A percentile compares a stretch with the other conserved stretches of the same genome.
These are phyloP conservation scores for Bruguiera sexangula DNA, from an alignment of 345 rosid genomes.

Conservation along the genomic window DNA sequence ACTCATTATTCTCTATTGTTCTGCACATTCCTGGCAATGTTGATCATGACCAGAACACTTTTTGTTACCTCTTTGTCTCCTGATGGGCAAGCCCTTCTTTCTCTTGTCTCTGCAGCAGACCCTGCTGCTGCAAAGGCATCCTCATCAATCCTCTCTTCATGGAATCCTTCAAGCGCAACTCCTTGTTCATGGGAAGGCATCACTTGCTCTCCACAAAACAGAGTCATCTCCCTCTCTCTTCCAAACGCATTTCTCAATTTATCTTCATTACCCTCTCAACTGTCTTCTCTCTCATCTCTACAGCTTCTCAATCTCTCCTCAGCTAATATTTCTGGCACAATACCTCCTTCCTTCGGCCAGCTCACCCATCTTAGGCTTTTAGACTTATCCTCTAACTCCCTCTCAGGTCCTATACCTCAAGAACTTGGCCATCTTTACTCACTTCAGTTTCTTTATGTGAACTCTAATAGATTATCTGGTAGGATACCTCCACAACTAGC, in stretches of 20 bases:
- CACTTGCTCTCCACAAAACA: slow-evolving; percentile 74
- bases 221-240: slow-evolving; percentile 78
- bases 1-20: slow-evolving; percentile 22
- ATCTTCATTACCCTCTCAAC: slow-evolving; percentile 59
- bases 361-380: slow-evolving; percentile 66
- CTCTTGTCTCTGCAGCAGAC: slow-evolving; percentile 51
- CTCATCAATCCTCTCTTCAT: slow-evolving; percentile 59
- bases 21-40: slow-evolving; percentile 29
- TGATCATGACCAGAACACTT: slow-evolving; percentile 29
- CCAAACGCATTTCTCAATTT: slow-evolving; percentile 83
- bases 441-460: slow-evolving; percentile 80
- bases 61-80: slow-evolving; percentile 51
- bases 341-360: slow-evolving; percentile 74
- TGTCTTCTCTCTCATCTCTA: slow-evolving; percentile 76
- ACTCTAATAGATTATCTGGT: slow-evolving; percentile 72
- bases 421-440: slow-evolving; percentile 69
- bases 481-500: slow-evolving; percentile 64
- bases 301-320: slow-evolving; percentile 93
- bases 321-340: slow-evolving; percentile 74
- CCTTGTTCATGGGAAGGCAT: slow-evolving; percentile 96
- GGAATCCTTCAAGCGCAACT: slow-evolving; percentile 68
- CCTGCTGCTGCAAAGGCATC: slow-evolving; percentile 40
- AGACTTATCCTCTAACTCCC: slow-evolving; percentile 92
- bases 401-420: slow-evolving; percentile 63
- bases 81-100: slow-evolving; percentile 76